Percentiles rank a stretch among this genome's conserved stretches.
phyloP scores from a whole-genome alignment of 2,329 filamentous ascomycete species.

The Macrophomina tecta region DNA sequence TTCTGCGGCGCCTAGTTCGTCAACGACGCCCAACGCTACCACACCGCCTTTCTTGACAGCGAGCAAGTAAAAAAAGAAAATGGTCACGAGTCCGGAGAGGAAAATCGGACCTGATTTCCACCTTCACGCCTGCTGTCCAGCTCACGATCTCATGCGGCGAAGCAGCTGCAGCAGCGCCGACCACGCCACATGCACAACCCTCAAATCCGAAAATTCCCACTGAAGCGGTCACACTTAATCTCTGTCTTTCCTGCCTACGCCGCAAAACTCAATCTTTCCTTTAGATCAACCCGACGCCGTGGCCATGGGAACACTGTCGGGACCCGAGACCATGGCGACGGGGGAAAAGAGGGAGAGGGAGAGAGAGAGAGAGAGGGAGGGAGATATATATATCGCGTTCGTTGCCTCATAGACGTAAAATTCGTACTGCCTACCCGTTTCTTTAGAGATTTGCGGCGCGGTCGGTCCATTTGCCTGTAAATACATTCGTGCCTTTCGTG shows the following conservation, averaged over 20 bases:
- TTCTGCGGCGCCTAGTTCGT: background rate
- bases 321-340: conserved; percentile 1
- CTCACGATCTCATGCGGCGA: background rate
- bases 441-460: no score
- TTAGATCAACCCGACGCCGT: background rate
- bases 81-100: background rate
- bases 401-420: background rate
- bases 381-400: background rate
- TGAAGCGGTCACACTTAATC: background rate
- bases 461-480: no score
- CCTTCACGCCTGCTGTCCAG: no score
- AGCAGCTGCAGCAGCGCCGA: background rate
- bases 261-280: background rate
- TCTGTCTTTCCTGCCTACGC: background rate
- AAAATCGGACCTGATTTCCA: no score
- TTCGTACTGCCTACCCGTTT: no score
- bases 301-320: background rate
- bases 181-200: background rate
- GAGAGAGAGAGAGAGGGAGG: no score
- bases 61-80: background rate
- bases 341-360: background rate
- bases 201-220: background rate
- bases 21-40: background rate
- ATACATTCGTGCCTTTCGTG: no score
- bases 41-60: conserved; percentile 16